Evolutionary conservation across 2,329 filamentous ascomycete species (phyloP).

Genomic region (Cryphonectria naterciae): DNA sequence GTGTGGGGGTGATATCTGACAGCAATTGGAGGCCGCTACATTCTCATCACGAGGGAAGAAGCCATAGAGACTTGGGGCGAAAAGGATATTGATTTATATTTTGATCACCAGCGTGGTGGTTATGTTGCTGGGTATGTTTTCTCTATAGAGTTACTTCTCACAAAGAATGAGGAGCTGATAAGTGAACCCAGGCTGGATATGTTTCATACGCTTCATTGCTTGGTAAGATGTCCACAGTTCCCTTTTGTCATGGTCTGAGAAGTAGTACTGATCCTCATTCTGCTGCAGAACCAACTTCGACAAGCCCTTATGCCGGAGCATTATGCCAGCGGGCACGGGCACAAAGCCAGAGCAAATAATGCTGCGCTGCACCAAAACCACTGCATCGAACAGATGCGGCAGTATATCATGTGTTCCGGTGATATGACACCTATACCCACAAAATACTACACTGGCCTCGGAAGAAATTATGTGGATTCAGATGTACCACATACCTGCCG

Average conservation of each 20-base stretch:
- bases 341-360: constrained; percentile 28
- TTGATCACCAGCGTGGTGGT: neutral
- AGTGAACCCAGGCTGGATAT: neutral
- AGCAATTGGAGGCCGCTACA: neutral
- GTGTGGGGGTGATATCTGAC: neutral
- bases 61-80: neutral
- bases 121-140: neutral
- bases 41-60: neutral
- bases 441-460: neutral
- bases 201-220: neutral
- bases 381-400: constrained; percentile 31
- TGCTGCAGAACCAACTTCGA: neutral
- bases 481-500: neutral
- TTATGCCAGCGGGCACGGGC: neutral
- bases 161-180: neutral
- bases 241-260: neutral
- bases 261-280: neutral
- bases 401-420: constrained; percentile 31
- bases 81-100: neutral
- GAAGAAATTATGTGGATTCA: neutral
- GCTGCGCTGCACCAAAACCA: constrained; percentile 29
- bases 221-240: neutral
- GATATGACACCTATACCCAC: constrained; percentile 31
- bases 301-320: neutral
- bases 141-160: neutral